phyloP scores from a whole-genome alignment of 495 filamentous ascomycete species.

The Penicillium pancosmium region DNA sequence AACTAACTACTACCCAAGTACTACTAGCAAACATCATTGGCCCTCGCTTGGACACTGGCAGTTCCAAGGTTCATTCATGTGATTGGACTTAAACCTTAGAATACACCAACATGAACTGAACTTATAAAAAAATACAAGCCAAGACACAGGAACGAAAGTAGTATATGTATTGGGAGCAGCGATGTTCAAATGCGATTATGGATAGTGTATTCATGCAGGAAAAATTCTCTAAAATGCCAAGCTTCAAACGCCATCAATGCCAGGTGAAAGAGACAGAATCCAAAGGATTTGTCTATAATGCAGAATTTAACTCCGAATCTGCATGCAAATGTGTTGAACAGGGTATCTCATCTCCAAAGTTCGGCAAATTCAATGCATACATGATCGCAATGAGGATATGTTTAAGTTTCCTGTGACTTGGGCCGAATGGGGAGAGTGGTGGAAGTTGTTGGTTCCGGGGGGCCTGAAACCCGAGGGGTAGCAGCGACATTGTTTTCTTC shows the following conservation, averaged over 20 bases:
- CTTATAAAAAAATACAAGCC: neutral
- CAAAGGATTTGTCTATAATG: slow-evolving; percentile 18
- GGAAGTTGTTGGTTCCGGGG: neutral
- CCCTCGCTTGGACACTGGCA: neutral
- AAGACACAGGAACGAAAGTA: neutral
- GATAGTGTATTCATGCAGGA: slow-evolving; percentile 3
- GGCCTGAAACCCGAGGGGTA: neutral
- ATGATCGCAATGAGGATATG: slow-evolving; percentile 10
- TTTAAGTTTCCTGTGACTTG: slow-evolving; percentile 22
- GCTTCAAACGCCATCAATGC: slow-evolving; percentile 29
- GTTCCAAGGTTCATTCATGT: neutral
- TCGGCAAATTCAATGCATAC: slow-evolving; percentile 17
- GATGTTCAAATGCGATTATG: slow-evolving; percentile 6
- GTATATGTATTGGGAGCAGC: neutral
- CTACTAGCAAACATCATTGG: neutral
- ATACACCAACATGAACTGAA: neutral
- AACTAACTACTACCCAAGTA: neutral
- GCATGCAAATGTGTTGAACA: slow-evolving; percentile 32
- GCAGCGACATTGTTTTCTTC: slow-evolving; percentile 21
- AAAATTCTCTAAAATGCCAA: slow-evolving; percentile 9
- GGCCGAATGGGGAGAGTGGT: slow-evolving; percentile 29
- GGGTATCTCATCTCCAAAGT: slow-evolving; percentile 23
- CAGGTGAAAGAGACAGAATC: slow-evolving; percentile 11
- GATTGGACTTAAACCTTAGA: neutral
- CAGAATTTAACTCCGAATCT: slow-evolving; percentile 24